These are phyloP conservation scores for Leccinum arenicola DNA, from an alignment of 768 basidiomycete species.

Conservation along the genomic window DNA sequence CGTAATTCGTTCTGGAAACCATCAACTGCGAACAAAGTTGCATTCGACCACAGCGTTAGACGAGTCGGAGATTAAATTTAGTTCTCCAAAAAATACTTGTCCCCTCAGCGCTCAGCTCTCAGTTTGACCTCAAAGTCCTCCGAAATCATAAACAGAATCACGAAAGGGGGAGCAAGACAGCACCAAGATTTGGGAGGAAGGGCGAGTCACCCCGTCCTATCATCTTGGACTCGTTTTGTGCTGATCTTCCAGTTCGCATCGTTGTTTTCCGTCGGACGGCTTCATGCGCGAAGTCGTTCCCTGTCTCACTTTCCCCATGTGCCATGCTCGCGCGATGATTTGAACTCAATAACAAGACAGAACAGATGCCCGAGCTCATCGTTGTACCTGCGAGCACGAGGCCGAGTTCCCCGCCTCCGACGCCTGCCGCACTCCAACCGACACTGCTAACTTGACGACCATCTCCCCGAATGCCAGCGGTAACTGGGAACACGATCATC, in stretches of 20 bases:
- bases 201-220: background rate
- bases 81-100: too few relatives aligned
- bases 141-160: conserved; percentile 30
- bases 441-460: too few relatives aligned
- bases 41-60: background rate
- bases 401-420: too few relatives aligned
- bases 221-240: conserved; percentile 1
- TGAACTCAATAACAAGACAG: conserved; percentile 49
- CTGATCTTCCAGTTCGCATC: conserved; percentile 13
- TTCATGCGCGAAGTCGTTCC: background rate
- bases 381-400: conserved; percentile 33
- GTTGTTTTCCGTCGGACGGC: background rate
- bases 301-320: background rate
- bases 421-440: too few relatives aligned
- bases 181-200: conserved; percentile 46
- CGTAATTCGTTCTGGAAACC: conserved; percentile 88
- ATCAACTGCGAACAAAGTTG: conserved; percentile 57
- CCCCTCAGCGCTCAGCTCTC: too few relatives aligned
- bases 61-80: too few relatives aligned
- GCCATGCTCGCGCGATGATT: background rate
- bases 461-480: background rate
- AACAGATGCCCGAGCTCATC: conserved; percentile 67
- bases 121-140: too few relatives aligned
- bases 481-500: background rate
- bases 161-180: conserved; percentile 34